phyloP scores from a whole-genome alignment of 768 basidiomycete species.

The Pisolithus orientalis region DNA sequence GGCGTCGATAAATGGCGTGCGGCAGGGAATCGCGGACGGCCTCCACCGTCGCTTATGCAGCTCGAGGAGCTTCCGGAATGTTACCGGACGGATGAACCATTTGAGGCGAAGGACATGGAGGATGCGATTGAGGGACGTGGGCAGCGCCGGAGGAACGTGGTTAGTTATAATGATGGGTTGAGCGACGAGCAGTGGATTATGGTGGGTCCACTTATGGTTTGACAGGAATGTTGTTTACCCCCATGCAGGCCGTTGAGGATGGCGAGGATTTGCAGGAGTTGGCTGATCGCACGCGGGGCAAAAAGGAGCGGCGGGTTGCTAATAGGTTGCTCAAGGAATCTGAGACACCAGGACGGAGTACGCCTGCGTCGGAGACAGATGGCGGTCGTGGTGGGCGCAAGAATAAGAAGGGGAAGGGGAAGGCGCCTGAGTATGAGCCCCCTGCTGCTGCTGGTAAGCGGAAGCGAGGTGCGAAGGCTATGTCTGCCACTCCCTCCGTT shows the following conservation, averaged over 20 bases:
- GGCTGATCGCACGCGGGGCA: conserved; percentile 56
- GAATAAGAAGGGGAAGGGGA: conserved; percentile 54
- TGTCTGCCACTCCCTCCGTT: conserved; percentile 72
- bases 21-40: conserved; percentile 69
- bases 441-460: conserved; percentile 52
- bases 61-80: conserved; percentile 89
- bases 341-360: conserved; percentile 57
- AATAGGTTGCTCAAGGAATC: conserved; percentile 55
- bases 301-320: conserved; percentile 54
- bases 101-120: conserved; percentile 55
- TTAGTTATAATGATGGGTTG: conserved; percentile 91
- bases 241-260: conserved; percentile 54
- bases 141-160: conserved; percentile 73
- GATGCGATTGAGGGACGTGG: conserved; percentile 70
- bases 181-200: conserved; percentile 92
- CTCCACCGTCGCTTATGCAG: conserved; percentile 71
- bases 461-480: conserved; percentile 66
- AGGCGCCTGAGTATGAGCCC: conserved; percentile 41
- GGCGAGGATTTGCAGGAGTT: conserved; percentile 77
- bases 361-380: conserved; percentile 58
- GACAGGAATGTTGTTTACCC: not conserved
- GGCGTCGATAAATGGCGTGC: conserved; percentile 61
- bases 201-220: conserved; percentile 7
- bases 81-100: conserved; percentile 81
- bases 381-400: conserved; percentile 43